Evolutionary conservation across 2,329 filamentous ascomycete genomes (phyloP).

Genomic region (Graphiopsis chlorocephala): DNA sequence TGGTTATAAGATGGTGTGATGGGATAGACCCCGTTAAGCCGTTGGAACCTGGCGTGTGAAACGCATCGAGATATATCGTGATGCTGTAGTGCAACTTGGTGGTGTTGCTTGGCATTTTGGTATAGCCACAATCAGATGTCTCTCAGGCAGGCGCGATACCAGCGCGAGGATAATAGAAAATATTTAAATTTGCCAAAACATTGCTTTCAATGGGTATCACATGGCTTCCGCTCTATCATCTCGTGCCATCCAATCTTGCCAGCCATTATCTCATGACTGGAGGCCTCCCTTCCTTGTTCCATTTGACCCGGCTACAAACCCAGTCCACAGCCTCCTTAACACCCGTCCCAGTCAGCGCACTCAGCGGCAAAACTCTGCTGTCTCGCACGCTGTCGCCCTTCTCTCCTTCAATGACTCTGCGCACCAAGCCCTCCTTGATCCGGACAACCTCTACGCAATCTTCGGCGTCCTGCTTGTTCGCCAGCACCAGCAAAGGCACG

Average conservation of each 20-base stretch:
- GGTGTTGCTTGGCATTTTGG: neutral
- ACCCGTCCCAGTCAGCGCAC: constrained; percentile 78
- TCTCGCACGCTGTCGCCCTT: constrained; percentile 83
- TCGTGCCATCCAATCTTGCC: neutral
- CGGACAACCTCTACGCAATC: constrained; percentile 96
- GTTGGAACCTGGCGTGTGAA: neutral
- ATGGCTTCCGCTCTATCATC: neutral
- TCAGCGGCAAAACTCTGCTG: constrained; percentile 85
- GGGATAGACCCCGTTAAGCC: neutral
- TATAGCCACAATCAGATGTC: neutral
- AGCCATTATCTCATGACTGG: constrained; percentile 76
- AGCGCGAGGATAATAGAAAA: neutral
- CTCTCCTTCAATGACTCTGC: constrained; percentile 93
- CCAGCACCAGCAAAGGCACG: constrained; percentile 85
- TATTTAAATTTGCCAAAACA: neutral
- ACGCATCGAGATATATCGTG: neutral
- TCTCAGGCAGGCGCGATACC: neutral
- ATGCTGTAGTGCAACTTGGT: neutral
- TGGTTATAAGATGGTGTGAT: neutral
- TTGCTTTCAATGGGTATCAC: neutral
- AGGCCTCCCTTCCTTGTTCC: constrained; percentile 91
- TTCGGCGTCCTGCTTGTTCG: constrained; percentile 97
- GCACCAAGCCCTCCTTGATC: constrained; percentile 94
- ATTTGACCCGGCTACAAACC: constrained; percentile 86
- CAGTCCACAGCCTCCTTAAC: constrained; percentile 97